These are phyloP conservation scores for Wolfiporia cocos DNA, from an alignment of 1,284 basidiomycete genomes.

Conservation along the genomic window DNA sequence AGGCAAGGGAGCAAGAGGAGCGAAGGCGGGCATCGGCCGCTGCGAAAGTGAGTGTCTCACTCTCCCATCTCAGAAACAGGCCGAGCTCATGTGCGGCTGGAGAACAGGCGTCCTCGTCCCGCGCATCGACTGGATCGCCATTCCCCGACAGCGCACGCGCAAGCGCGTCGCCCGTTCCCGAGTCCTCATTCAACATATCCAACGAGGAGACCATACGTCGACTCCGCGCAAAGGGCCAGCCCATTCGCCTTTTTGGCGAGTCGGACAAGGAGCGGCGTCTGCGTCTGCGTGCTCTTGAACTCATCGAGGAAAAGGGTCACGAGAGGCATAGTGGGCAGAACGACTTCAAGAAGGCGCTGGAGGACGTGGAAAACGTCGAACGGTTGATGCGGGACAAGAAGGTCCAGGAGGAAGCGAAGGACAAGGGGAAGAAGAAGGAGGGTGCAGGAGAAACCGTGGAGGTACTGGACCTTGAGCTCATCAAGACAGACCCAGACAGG, in stretches of 20 bases:
- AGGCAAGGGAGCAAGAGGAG: constrained; percentile 24
- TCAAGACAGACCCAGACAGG: constrained; percentile 94
- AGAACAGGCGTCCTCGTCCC: constrained; percentile 39
- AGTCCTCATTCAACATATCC: constrained; percentile 80
- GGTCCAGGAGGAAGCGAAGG: constrained; percentile 23
- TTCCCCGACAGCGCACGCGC: constrained; percentile 16
- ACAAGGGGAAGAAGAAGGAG: constrained; percentile 58
- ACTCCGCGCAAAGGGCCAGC: constrained; percentile 87
- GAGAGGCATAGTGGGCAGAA: constrained; percentile 79
- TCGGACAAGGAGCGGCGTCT: constrained; percentile 89
- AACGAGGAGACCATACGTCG: constrained; percentile 89
- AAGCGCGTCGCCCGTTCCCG: constrained; percentile 41
- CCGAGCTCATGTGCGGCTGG: constrained; percentile 36
- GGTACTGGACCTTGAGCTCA: constrained; percentile 71
- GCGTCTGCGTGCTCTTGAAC: constrained; percentile 86
- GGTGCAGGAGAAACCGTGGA: constrained; percentile 45
- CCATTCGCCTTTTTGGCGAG: constrained; percentile 93
- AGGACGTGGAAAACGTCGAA: constrained; percentile 85
- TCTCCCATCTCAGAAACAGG: constrained; percentile 1
- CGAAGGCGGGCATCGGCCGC: constrained; percentile 15
- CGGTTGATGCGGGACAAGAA: constrained; percentile 58
- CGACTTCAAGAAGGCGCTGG: constrained; percentile 91
- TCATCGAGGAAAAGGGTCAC: constrained; percentile 85
- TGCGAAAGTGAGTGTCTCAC: constrained; percentile 37
- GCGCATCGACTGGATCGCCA: constrained; percentile 36